Evolutionary conservation across 306 rosid genomes (phyloP).

Genomic region (Cucumis sativus): Cucumber_9930_V3 NC_026656.2:20090001-20090500

Average conservation of each 20-base stretch:
- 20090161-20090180: conserved; percentile 78
- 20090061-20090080: conserved; percentile 98
- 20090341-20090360: background rate
- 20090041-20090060: conserved; percentile 71
- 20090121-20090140: conserved; percentile 91
- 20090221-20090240: conserved; percentile 68
- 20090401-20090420: conserved; percentile 40
- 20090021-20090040: conserved; percentile 63
- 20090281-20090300: conserved; percentile 7
- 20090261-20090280: conserved; percentile 69
- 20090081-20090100: conserved; percentile 98
- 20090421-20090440: conserved; percentile 6
- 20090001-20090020: conserved; percentile 78
- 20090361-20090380: conserved; percentile 21
- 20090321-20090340: background rate
- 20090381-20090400: conserved; percentile 74
- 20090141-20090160: conserved; percentile 91
- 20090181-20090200: conserved; percentile 98
- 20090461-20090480: background rate
- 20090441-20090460: background rate
- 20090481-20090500: conserved; percentile 17
- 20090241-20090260: conserved; percentile 79
- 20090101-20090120: conserved; percentile 91
- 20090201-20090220: conserved; percentile 65
- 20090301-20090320: background rate